Base-by-base conservation (phyloP, 352 stramenopile genomes). In the Phytophthora macrochlamydospora region DNA sequence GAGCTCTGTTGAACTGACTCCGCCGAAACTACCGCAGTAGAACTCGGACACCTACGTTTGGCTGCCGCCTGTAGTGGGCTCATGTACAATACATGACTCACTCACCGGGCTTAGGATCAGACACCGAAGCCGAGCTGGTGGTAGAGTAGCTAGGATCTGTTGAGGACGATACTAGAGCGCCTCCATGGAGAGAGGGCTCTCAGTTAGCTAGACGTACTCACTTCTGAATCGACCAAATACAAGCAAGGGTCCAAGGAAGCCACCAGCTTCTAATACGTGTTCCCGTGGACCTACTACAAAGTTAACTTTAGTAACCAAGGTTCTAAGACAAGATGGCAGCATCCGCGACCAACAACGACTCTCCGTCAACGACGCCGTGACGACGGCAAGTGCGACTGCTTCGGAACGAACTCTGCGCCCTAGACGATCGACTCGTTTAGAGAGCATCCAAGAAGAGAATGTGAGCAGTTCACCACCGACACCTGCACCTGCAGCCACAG, bases 281-380 rank as follows among this genome's bases (percentile, higher is more conserved):
- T 40, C 9, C 9, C 35, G 35, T 40, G 40, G 12, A 46, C 40
- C 14, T 7, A 46, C 40, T 46, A 46, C 40, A 46, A 46, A 46
- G 40, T 46, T 46, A 46, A 46, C 40, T 46, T 8, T 46, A 46
- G 40, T 46, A 13, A 46, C 8, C 14, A 46, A 46, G 40, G 40
- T 46, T 46, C 12, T 13, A 24, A 24, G 4, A 13, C 6, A 46
- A 46, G 18, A 46, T 46, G 40, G 6, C 40, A 8, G 12, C 6
- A 46, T 28, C 40, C 14, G 14, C 18, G 4, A n/a, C 8, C 6
- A n/a, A 46, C 12, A 28, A 7, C 8, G 18, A 46, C 40, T 46
- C 40, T 6, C 4, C 8, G 40, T 24, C 18, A 24, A 13, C 14
- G 40, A 46, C 6, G 4, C 14, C 4, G 40, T 13, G 14, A 46